Percentiles rank a stretch among this genome's conserved stretches.
Conservation (phyloP, 2,329 filamentous ascomycete genomes). For the Cercospora citrullina region DNA sequence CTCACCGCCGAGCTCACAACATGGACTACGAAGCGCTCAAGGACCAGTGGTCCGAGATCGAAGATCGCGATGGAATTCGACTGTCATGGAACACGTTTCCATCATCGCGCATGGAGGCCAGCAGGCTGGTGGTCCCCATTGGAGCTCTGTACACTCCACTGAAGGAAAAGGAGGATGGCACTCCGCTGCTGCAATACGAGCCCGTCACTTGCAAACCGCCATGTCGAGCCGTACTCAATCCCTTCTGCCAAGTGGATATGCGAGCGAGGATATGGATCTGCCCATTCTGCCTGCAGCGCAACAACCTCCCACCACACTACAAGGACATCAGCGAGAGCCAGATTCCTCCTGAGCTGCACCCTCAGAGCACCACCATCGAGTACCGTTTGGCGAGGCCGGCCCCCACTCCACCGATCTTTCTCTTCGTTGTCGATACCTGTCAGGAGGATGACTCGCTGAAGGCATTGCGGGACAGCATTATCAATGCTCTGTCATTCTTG, state of each 20-base stretch:
- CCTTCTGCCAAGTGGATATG: slow-evolving; percentile 88
- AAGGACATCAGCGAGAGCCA: slow-evolving; percentile 84
- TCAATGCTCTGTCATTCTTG: slow-evolving; percentile 80
- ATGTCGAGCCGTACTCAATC: slow-evolving; percentile 93
- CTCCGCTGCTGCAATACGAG: slow-evolving; percentile 89
- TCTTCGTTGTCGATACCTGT: slow-evolving; percentile 85
- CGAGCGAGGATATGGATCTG: slow-evolving; percentile 85
- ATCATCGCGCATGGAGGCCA: slow-evolving; percentile 82
- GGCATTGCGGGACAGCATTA: slow-evolving; percentile 79
- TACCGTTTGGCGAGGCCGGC: slow-evolving; percentile 78
- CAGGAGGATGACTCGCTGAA: slow-evolving; percentile 84
- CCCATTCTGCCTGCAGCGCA: slow-evolving; percentile 81
- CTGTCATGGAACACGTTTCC: slow-evolving; percentile 99
- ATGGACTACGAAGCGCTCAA: slow-evolving; percentile 96
- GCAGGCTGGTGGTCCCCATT: slow-evolving; percentile 69
- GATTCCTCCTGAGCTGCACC: slow-evolving; percentile 80
- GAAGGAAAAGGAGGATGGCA: slow-evolving; percentile 83
- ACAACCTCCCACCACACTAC: slow-evolving; percentile 80
- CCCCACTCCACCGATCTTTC: slow-evolving; percentile 81
- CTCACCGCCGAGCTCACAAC: slow-evolving; percentile 31
- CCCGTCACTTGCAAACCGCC: slow-evolving; percentile 95
- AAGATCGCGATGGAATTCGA: slow-evolving; percentile 93
- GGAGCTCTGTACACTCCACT: slow-evolving; percentile 92
- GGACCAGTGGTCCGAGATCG: slow-evolving; percentile 93
- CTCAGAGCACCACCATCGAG: slow-evolving; percentile 83